Evolutionary conservation across 345 rosid species (phyloP).

Genomic region (Moringa oleifera): DNA sequence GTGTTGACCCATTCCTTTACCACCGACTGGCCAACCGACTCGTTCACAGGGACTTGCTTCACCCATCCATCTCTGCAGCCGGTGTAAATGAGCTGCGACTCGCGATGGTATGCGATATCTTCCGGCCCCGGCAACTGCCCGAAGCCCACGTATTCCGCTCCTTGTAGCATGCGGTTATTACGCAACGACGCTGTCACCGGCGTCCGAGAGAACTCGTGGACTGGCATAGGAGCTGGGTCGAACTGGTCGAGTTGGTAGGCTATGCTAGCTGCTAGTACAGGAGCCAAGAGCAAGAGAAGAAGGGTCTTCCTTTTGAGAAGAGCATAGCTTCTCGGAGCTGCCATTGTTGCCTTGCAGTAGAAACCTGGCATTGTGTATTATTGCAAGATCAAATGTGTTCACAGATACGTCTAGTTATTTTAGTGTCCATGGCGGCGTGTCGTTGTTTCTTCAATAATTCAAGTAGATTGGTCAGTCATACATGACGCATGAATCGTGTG

Average conservation of each 20-base stretch:
- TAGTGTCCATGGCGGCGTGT: no score
- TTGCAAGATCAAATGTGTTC: no score
- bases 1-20: conserved; percentile 62
- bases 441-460: no score
- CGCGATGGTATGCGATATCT: conserved; percentile 46
- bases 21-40: conserved; percentile 23
- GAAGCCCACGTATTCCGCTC: conserved; percentile 41
- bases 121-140: conserved; percentile 51
- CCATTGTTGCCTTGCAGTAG: not conserved
- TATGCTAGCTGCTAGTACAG: conserved; percentile 30
- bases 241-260: conserved; percentile 44
- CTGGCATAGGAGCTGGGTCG: conserved; percentile 46
- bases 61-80: conserved; percentile 82
- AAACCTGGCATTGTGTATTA: no score
- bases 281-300: conserved; percentile 17
- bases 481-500: no score
- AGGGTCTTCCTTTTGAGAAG: conserved; percentile 1
- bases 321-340: no score
- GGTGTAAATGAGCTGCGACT: conserved; percentile 41
- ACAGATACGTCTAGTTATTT: no score
- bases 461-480: no score
- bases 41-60: conserved; percentile 48
- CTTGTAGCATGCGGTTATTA: conserved; percentile 31
- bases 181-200: conserved; percentile 14
- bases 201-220: conserved; percentile 24